Conservation (phyloP, 257 asterid genomes). For the Phtheirospermum japonicum region DNA sequence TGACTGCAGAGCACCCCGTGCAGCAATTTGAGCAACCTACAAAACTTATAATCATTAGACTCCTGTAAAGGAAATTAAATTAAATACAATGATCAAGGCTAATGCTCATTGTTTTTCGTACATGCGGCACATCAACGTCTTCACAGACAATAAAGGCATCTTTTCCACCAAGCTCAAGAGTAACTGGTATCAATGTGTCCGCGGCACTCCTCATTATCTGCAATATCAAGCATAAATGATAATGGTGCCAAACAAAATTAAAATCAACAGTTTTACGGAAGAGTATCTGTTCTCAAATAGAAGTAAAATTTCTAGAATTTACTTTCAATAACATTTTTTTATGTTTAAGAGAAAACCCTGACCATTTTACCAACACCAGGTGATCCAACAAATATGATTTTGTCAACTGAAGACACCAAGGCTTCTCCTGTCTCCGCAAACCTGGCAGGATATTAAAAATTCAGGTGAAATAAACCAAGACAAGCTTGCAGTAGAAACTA, state of each 20-base stretch:
- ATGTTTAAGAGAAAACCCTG: slow-evolving; percentile 27
- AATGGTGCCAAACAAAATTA: slow-evolving; percentile 16
- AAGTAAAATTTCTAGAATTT: slow-evolving; percentile 15
- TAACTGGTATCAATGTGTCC: slow-evolving; percentile 82
- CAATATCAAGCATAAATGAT: slow-evolving; percentile 24
- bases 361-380: slow-evolving; percentile 98
- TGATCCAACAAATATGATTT: slow-evolving; percentile 94
- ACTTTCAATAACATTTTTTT: neutral
- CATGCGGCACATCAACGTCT: slow-evolving; percentile 86
- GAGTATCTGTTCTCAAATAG: slow-evolving; percentile 6
- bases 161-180: slow-evolving; percentile 98
- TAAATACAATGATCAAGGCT: slow-evolving; percentile 25
- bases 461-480: slow-evolving; percentile 25
- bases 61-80: neutral
- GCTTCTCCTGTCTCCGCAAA: slow-evolving; percentile 99
- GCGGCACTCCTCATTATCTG: slow-evolving; percentile 96
- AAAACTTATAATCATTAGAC: slow-evolving; percentile 27
- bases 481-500: slow-evolving; percentile 23
- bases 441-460: slow-evolving; percentile 45
- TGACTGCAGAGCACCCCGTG: slow-evolving; percentile 89
- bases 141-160: slow-evolving; percentile 98
- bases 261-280: slow-evolving; percentile 16
- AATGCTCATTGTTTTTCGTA: slow-evolving; percentile 39
- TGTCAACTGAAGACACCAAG: slow-evolving; percentile 85
- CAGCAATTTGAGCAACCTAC: slow-evolving; percentile 98